Conservation (phyloP, 1,284 basidiomycete species). For the Austropuccinia psidii region DNA sequence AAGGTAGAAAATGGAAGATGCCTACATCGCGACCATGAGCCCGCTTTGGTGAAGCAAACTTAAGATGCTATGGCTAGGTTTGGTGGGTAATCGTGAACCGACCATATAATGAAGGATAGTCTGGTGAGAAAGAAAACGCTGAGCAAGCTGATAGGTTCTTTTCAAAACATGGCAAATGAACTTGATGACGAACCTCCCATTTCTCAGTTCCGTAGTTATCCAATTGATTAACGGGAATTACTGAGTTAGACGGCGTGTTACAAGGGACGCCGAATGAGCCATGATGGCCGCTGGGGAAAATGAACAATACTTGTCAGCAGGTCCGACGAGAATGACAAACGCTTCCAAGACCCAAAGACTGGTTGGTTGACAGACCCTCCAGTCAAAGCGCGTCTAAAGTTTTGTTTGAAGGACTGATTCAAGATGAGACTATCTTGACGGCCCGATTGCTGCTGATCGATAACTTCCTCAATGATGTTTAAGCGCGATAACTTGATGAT, state of each 20-base stretch:
- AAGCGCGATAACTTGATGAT: conserved; percentile 61
- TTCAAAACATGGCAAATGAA: conserved; percentile 21
- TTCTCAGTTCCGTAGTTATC: conserved; percentile 79
- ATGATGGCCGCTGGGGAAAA: conserved; percentile 63
- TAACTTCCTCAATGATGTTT: conserved; percentile 62
- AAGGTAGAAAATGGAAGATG: background rate
- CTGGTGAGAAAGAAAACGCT: conserved; percentile 49
- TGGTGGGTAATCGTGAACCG: conserved; percentile 57
- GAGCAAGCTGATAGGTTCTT: background rate
- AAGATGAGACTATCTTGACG: conserved; percentile 49
- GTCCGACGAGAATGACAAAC: too few species aligned
- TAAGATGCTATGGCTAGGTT: conserved; percentile 70
- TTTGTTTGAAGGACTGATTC: conserved; percentile 68
- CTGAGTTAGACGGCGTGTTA: conserved; percentile 53
- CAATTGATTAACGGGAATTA: conserved; percentile 59
- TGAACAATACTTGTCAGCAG: too few species aligned
- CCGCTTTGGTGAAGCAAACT: conserved; percentile 73
- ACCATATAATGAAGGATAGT: conserved; percentile 99
- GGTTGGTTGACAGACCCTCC: conserved; percentile 62
- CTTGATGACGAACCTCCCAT: conserved; percentile 68
- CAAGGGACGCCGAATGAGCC: conserved; percentile 83
- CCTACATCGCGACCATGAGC: conserved; percentile 61
- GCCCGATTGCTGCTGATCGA: conserved; percentile 39
- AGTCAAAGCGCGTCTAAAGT: conserved; percentile 76
- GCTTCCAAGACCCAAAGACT: too few species aligned